Conservation (phyloP, 352 stramenopile genomes). For the Globisporangium orthogonon region DNA sequence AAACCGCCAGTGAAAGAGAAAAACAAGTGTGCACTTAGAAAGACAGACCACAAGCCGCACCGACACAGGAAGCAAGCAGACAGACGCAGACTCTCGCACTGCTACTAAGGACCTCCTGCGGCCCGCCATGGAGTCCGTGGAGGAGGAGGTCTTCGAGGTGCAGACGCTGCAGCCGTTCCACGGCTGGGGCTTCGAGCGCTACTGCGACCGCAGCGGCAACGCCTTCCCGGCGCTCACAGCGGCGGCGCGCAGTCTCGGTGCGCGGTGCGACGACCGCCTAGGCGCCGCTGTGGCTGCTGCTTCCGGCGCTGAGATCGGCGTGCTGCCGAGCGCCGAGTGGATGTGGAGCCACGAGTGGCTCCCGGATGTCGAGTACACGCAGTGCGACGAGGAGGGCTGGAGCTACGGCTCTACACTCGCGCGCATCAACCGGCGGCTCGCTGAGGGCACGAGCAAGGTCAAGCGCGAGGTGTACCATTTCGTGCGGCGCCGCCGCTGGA, state of each 20-base stretch:
- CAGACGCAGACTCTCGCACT: no score
- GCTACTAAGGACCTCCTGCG: no score
- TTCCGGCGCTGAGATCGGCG: conserved; percentile 47
- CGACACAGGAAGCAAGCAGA: no score
- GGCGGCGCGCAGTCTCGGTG: conserved; percentile 29
- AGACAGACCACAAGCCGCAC: no score
- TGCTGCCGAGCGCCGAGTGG: conserved; percentile 57
- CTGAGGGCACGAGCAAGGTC: conserved; percentile 63
- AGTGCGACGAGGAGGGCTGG: conserved; percentile 83
- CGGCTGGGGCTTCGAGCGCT: conserved; percentile 72
- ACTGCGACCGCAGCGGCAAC: conserved; percentile 75
- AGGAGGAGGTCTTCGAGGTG: conserved; percentile 85
- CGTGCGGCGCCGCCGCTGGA: conserved; percentile 65
- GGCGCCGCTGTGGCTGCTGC: conserved; percentile 29
- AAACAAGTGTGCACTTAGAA: no score
- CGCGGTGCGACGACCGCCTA: conserved; percentile 46
- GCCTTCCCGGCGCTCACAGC: conserved; percentile 52
- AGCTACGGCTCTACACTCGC: conserved; percentile 80
- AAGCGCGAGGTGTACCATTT: conserved; percentile 83
- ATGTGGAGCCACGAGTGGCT: conserved; percentile 82
- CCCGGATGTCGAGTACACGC: conserved; percentile 65
- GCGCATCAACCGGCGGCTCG: conserved; percentile 76
- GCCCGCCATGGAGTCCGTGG: conserved; percentile 46
- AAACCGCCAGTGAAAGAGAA: no score
- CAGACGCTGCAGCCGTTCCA: conserved; percentile 80